A percentile compares a stretch with the other conserved stretches of the same genome.
These are phyloP conservation scores for Ceratocystis cubensis DNA, from an alignment of 2,329 filamentous ascomycete species.

Conservation along the genomic window DNA sequence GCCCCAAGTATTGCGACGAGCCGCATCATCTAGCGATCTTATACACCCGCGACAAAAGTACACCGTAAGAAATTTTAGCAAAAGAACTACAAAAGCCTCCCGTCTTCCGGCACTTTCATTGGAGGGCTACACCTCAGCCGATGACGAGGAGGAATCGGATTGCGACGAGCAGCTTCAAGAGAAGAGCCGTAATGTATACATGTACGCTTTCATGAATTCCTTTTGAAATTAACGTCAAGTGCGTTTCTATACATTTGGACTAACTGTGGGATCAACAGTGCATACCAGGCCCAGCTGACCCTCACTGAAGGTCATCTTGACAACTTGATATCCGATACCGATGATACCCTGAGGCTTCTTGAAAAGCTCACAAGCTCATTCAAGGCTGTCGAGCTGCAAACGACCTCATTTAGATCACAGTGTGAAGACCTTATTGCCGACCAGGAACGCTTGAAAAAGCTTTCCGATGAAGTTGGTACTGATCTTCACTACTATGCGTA, in stretches of 20 bases:
- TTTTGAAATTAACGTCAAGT: neutral
- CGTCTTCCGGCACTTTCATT: constrained; percentile 16
- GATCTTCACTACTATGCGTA: constrained; percentile 94
- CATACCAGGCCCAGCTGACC: constrained; percentile 69
- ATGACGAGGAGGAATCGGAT: constrained; percentile 29
- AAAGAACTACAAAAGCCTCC: constrained; percentile 15
- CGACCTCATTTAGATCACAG: constrained; percentile 81
- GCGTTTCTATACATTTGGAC: neutral
- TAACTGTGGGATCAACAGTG: constrained; percentile 31
- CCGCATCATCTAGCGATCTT: constrained; percentile 42
- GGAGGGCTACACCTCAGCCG: constrained; percentile 14
- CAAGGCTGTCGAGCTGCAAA: constrained; percentile 75
- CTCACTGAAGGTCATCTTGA: constrained; percentile 74
- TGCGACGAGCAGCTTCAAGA: constrained; percentile 50
- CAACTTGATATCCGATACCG: constrained; percentile 62
- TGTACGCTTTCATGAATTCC: constrained; percentile 39
- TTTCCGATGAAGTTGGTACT: constrained; percentile 74
- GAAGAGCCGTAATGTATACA: constrained; percentile 16
- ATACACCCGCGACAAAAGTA: neutral
- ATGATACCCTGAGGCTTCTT: constrained; percentile 61
- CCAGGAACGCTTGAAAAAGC: constrained; percentile 61
- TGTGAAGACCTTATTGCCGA: constrained; percentile 79
- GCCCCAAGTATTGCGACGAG: constrained; percentile 51
- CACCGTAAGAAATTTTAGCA: neutral
- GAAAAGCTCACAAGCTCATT: constrained; percentile 76